Conservation (phyloP, 2,329 filamentous ascomycete species). For the Colletotrichum sublineola region DNA sequence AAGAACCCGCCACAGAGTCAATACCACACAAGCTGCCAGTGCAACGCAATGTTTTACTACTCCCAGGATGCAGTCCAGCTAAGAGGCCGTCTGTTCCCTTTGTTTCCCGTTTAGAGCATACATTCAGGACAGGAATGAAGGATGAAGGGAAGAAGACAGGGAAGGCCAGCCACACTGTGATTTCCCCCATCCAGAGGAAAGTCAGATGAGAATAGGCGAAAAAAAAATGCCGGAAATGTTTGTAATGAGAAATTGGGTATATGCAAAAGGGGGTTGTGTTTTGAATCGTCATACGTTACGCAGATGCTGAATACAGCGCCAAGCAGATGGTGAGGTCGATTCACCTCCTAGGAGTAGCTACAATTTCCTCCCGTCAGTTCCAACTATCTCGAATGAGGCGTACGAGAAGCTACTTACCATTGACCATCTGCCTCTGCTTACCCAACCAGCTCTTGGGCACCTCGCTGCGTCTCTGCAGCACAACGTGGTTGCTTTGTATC, state of each 20-base stretch:
- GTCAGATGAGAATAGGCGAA: background rate
- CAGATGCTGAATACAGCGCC: background rate
- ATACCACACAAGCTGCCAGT: slow-evolving; percentile 24
- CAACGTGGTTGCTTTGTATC: slow-evolving; percentile 85
- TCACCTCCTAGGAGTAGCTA: slow-evolving; percentile 45
- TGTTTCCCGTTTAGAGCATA: slow-evolving; percentile 7
- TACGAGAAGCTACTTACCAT: slow-evolving; percentile 57
- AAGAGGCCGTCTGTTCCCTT: slow-evolving; percentile 11
- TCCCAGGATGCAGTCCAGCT: slow-evolving; percentile 36
- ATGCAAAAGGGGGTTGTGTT: background rate
- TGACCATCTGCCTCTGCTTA: slow-evolving; percentile 81
- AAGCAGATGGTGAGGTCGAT: slow-evolving; percentile 4
- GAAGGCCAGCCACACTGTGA: slow-evolving; percentile 17
- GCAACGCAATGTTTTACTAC: slow-evolving; percentile 33
- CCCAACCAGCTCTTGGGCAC: slow-evolving; percentile 86
- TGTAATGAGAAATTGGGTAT: background rate
- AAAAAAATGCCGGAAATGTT: background rate
- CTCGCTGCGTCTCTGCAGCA: slow-evolving; percentile 80
- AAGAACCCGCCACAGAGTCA: background rate
- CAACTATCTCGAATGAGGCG: background rate
- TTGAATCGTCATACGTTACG: background rate
- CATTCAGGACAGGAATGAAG: background rate
- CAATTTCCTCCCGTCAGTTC: slow-evolving; percentile 13
- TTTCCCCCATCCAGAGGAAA: background rate
- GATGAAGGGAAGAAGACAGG: background rate